Percentiles rank a stretch among this genome's conserved stretches.
These are phyloP conservation scores for Fusarium circinatum DNA, from an alignment of 2,329 filamentous ascomycete species.

Conservation along the genomic window DNA sequence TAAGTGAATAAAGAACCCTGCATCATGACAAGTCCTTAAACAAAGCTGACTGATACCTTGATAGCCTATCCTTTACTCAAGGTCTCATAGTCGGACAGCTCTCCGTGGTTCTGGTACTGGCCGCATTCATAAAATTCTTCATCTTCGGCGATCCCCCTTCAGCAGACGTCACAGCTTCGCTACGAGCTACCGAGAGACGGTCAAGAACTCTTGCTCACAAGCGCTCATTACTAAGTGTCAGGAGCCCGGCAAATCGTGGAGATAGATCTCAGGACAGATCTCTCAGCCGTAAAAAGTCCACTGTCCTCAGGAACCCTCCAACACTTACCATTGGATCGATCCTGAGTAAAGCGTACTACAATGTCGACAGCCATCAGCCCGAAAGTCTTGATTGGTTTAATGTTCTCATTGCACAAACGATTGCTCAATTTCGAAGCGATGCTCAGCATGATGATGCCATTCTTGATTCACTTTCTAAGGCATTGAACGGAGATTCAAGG, in stretches of 20 bases:
- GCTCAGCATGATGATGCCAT: slow-evolving; percentile 93
- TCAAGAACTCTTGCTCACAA: slow-evolving; percentile 80
- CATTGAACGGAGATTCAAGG: slow-evolving; percentile 86
- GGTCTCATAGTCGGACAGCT: slow-evolving; percentile 94
- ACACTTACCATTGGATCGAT: slow-evolving; percentile 92
- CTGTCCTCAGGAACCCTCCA: slow-evolving; percentile 76
- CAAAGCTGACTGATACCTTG: neutral
- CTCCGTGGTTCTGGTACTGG: slow-evolving; percentile 88
- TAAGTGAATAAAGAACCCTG: slow-evolving; percentile 18
- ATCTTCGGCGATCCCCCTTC: slow-evolving; percentile 96
- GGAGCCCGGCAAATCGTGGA: slow-evolving; percentile 55
- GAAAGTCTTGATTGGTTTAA: slow-evolving; percentile 99
- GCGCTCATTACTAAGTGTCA: slow-evolving; percentile 74
- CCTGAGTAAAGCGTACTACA: slow-evolving; percentile 96
- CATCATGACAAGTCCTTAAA: slow-evolving; percentile 1
- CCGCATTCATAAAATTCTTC: slow-evolving; percentile 99
- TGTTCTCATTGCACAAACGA: slow-evolving; percentile 93
- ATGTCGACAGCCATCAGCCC: slow-evolving; percentile 92
- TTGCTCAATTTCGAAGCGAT: slow-evolving; percentile 93
- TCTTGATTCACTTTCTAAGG: slow-evolving; percentile 82
- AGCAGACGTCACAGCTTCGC: slow-evolving; percentile 79
- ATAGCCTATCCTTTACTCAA: slow-evolving; percentile 88
- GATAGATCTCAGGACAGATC: slow-evolving; percentile 56
- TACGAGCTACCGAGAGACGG: slow-evolving; percentile 78
- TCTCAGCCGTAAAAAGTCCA: slow-evolving; percentile 73